Evolutionary conservation across 2,329 filamentous ascomycete genomes (phyloP), one percentile per base, ranked within the genome.

Genomic region (Sphaerulina musiva): DNA sequence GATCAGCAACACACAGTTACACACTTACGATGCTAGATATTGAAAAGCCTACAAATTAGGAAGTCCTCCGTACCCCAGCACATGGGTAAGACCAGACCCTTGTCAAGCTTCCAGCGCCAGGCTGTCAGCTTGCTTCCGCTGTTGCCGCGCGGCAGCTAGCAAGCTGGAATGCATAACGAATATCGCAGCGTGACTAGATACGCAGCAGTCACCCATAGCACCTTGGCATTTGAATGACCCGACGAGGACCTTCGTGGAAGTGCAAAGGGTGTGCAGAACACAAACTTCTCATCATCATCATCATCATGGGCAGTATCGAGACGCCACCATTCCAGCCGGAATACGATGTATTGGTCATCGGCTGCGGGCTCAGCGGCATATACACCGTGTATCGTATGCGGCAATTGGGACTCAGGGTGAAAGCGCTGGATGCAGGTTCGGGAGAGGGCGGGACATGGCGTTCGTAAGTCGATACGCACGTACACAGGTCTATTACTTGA

Each of bases 401-500:
- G 4, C 59, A 76, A 38, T 66, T 73, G 9, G 70, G 71, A 2
- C 62, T 69, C 41, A 62, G 64, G 42, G 66, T 68, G 48, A 69
- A 65, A 53, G 69, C 71, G 4, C 54, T 76, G n/a, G 74, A 76
- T 54, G 70, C 70, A 23, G 72, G 68, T 10, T 66, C 69, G 12
- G 69, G 64, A 4, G 70, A 71, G 34, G 75, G 75, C 3, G 76
- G 76, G 1, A 77, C 74, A 2, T 79, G 77, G 76, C 60, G 49
- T 40, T 65, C 59, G 55, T 57, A 50, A 53, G 43, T 42, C 9
- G 14, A 9, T 17, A 7, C 10, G 26, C 34, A 38, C 34, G 4
- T 1, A 38, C 10, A 38, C 2, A 14, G 17, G 17, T 39, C 17
- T 9, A 6, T 31, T n/a, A 20, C 34, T 23, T 20, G 20, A 29